Evolutionary conservation across 495 filamentous ascomycete genomes (phyloP).

Genomic region (Trichoderma asperelloides): DNA sequence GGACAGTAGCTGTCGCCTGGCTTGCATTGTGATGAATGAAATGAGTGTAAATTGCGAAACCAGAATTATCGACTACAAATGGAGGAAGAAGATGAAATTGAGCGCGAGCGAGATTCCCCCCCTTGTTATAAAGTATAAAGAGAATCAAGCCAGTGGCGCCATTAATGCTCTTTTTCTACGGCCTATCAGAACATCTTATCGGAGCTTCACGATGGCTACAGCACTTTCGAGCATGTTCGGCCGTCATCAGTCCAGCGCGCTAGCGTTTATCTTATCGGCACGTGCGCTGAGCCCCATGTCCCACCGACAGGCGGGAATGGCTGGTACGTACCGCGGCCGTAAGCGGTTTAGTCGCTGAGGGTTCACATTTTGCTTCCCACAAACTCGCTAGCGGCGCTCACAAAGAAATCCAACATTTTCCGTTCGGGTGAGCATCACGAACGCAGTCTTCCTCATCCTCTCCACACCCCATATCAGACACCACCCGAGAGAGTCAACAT

Average conservation of each 20-base stretch:
- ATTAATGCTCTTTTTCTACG: background rate
- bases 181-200: background rate
- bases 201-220: background rate
- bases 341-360: slow-evolving; percentile 9
- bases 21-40: slow-evolving; percentile 1
- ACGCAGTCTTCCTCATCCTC: slow-evolving; percentile 16
- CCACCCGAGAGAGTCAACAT: slow-evolving; percentile 42
- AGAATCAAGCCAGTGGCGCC: background rate
- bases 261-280: slow-evolving; percentile 3
- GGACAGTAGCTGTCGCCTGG: slow-evolving; percentile 5
- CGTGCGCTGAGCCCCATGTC: slow-evolving; percentile 8
- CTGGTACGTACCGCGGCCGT: background rate
- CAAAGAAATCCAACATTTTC: slow-evolving; percentile 10
- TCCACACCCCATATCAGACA: slow-evolving; percentile 26
- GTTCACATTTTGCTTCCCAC: slow-evolving; percentile 10
- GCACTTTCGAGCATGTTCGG: slow-evolving; percentile 5
- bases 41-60: background rate
- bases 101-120: background rate
- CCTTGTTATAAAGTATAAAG: background rate
- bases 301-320: background rate
- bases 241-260: background rate
- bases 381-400: slow-evolving; percentile 10
- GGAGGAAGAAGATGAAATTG: background rate
- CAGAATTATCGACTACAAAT: background rate
- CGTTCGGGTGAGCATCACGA: slow-evolving; percentile 9